Conservation (phyloP, 2,329 filamentous ascomycete genomes). For the Exophiala aquamarina region DNA sequence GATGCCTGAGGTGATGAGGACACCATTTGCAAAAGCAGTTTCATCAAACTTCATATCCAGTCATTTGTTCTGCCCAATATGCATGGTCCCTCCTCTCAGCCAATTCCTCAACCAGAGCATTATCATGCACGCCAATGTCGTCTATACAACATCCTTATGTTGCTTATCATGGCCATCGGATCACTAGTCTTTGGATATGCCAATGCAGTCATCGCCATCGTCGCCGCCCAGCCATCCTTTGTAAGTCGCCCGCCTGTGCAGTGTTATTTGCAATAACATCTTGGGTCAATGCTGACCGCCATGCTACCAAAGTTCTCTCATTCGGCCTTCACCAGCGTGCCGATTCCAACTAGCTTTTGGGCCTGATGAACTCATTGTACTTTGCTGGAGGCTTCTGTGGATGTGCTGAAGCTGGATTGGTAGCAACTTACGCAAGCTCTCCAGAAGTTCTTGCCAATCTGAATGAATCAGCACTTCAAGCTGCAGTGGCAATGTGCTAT, state of each 20-base stretch:
- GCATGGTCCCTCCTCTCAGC: too few relatives aligned
- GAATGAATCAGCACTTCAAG: slow-evolving; percentile 32
- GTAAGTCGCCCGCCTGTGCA: slow-evolving; percentile 31
- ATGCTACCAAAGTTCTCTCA: slow-evolving; percentile 41
- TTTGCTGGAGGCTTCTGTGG: too few relatives aligned
- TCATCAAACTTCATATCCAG: too few relatives aligned
- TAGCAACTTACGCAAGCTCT: slow-evolving; percentile 11
- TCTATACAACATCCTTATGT: slow-evolving; percentile 6
- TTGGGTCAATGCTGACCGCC: too few relatives aligned
- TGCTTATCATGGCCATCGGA: slow-evolving; percentile 3
- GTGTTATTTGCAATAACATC: neutral
- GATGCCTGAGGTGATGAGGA: too few relatives aligned
- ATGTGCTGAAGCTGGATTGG: slow-evolving; percentile 11
- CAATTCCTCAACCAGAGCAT: neutral
- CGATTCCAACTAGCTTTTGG: slow-evolving; percentile 41
- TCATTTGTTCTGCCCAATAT: too few relatives aligned
- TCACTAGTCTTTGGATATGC: slow-evolving; percentile 8
- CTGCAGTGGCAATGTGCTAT: slow-evolving; percentile 38
- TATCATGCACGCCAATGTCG: neutral
- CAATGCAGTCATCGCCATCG: slow-evolving; percentile 6
- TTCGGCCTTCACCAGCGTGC: slow-evolving; percentile 38
- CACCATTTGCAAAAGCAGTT: too few relatives aligned
- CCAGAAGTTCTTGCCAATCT: slow-evolving; percentile 3
- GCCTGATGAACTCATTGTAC: slow-evolving; percentile 31
- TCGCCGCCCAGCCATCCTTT: slow-evolving; percentile 41